Base-by-base conservation (phyloP, 345 rosid species). In the Brassica rapa region DNA sequence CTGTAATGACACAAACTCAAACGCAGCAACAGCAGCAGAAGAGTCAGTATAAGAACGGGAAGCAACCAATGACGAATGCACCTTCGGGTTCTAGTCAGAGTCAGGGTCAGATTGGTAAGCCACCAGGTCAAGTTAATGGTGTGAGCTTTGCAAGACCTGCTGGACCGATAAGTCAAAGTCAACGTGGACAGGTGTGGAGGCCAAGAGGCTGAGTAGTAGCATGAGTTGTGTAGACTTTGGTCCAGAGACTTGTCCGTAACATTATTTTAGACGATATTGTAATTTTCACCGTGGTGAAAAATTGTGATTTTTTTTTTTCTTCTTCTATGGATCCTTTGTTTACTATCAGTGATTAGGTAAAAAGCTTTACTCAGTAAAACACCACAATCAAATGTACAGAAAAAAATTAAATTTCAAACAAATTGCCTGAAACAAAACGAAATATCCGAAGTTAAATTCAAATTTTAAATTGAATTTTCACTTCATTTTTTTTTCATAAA, bases 181-280 rank as follows among this genome's bases (percentile, higher is more conserved):
- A 69, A 72, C 83, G 78, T 5, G 85, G 68, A 73, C 74, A 68
- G 71, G 56, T 32, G 24, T 89, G 96, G 96, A 84, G 84, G 81
- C 89, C 87, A 4, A 87, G 78, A 82, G 5, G 71, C 2, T 79
- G 81, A 82, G 24, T 72, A 23, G 55, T 71, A 80, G 67, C 35
- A 25, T 46, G 33, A 70, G 79, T 63, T 70, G 71, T 62, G 78
- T 25, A 59, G 62, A 25, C 55, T 39, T 39, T 59, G 55, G 76
- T 64, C 57, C 21, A 21, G 15, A 41, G 30, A 72, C 11, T 7
- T 7, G 2, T 21, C 29, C 62, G 19, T 56, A 3, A 25, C 49
- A 68, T 73, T 10, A 25, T 72, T 61, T 68, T 73, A 59, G 78
- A 49, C 53, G 64, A 9, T 62, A 60, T 79, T 79, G 79, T 74